phyloP scores from a whole-genome alignment of 768 basidiomycete genomes.

The Cubamyces sp. region DNA sequence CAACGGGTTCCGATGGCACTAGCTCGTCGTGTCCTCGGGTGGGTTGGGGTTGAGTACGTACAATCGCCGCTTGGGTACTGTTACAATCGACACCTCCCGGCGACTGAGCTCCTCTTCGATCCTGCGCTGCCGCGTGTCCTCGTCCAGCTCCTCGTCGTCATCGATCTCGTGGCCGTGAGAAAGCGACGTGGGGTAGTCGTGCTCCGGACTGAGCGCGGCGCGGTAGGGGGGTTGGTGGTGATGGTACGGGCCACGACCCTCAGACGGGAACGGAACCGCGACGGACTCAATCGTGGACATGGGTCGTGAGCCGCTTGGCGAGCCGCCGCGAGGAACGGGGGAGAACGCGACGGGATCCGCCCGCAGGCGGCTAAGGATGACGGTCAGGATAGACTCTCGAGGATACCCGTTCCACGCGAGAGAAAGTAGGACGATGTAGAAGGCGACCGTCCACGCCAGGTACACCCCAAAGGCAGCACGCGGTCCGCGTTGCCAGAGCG shows the following conservation, averaged over 20 bases:
- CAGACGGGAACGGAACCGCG: constrained; percentile 48
- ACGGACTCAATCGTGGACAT: constrained; percentile 46
- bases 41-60: constrained; percentile 65
- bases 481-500: constrained; percentile 61
- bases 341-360: constrained; percentile 35
- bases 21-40: constrained; percentile 34
- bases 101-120: constrained; percentile 85
- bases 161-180: constrained; percentile 51
- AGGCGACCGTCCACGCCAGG: constrained; percentile 60
- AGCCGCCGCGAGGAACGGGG: constrained; percentile 35
- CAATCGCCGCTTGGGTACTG: constrained; percentile 71
- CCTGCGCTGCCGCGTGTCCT: constrained; percentile 69
- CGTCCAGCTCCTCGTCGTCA: constrained; percentile 74
- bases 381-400: constrained; percentile 57
- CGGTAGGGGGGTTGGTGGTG: constrained; percentile 71
- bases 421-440: constrained; percentile 56
- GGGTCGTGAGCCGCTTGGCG: constrained; percentile 37
- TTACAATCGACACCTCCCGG: constrained; percentile 82
- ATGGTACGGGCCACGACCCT: constrained; percentile 60
- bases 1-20: background rate
- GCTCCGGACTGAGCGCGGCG: constrained; percentile 41
- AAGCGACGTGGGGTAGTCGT: constrained; percentile 41
- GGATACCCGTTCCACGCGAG: constrained; percentile 65
- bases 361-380: constrained; percentile 50
- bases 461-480: constrained; percentile 64